Conservation (phyloP, 768 basidiomycete genomes). For the Daedaleopsis sinensis region DNA sequence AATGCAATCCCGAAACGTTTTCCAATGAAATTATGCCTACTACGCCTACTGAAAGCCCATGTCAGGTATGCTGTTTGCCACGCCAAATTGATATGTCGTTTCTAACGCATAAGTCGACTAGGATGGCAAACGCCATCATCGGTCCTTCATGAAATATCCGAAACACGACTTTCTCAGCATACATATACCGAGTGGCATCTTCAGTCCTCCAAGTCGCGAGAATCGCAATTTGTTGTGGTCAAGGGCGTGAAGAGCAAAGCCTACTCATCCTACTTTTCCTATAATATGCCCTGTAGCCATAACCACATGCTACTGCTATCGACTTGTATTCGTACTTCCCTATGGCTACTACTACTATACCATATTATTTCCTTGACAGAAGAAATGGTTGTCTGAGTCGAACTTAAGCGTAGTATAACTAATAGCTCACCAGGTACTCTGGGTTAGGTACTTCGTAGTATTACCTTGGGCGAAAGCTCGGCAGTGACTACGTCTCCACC, state of each 20-base stretch:
- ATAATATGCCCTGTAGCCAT: no score
- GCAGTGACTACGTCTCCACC: no score
- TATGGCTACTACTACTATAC: no score
- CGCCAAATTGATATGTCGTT: background rate
- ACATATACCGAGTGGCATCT: slow-evolving; percentile 17
- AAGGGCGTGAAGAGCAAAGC: background rate
- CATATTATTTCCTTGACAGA: no score
- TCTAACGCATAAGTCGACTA: background rate
- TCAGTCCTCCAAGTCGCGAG: slow-evolving; percentile 17
- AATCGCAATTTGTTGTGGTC: slow-evolving; percentile 13
- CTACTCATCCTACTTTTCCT: no score
- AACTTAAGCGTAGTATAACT: no score
- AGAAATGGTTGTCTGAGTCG: no score
- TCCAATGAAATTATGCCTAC: background rate
- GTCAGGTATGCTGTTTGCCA: background rate
- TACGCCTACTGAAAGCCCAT: background rate
- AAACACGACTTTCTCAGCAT: slow-evolving; percentile 18
- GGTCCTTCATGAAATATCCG: slow-evolving; percentile 7
- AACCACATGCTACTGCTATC: background rate
- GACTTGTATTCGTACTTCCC: background rate
- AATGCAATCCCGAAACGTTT: slow-evolving; percentile 2
- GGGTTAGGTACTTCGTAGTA: no score
- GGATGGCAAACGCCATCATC: background rate
- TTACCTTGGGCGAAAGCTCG: no score
- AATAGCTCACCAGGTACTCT: no score